phyloP scores from a whole-genome alignment of 2,329 filamentous ascomycete genomes.

The Alternaria sp. region DNA sequence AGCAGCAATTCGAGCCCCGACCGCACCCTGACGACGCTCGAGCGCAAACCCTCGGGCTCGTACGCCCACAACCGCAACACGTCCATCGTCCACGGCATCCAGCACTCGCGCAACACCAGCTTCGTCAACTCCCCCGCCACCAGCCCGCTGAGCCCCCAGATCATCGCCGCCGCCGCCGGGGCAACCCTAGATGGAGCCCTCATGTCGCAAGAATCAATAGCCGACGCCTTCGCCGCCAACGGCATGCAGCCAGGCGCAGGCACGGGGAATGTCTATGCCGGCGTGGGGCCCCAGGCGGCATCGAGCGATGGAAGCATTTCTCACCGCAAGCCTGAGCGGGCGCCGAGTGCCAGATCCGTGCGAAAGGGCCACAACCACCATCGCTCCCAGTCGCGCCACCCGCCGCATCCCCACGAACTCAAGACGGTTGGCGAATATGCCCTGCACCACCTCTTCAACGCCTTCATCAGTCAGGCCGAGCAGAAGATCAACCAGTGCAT shows the following conservation, averaged over 20 bases:
- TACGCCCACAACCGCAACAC: conserved; percentile 95
- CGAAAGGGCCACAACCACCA: conserved; percentile 80
- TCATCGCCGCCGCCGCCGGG: conserved; percentile 65
- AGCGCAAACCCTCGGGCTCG: conserved; percentile 60
- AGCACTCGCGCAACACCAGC: conserved; percentile 90
- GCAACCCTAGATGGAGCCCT: conserved; percentile 48
- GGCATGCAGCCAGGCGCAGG: conserved; percentile 24
- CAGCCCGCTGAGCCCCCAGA: conserved; percentile 86
- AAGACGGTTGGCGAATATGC: conserved; percentile 99
- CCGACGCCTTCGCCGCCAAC: conserved; percentile 44
- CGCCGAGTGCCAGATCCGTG: conserved; percentile 65
- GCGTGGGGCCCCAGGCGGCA: conserved; percentile 7
- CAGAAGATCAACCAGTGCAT: conserved; percentile 92
- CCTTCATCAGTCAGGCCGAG: conserved; percentile 97
- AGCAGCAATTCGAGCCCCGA: conserved; percentile 47
- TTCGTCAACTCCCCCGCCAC: conserved; percentile 75
- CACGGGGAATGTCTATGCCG: conserved; percentile 19
- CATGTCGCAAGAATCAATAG: conserved; percentile 50
- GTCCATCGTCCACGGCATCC: conserved; percentile 94
- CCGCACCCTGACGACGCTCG: conserved; percentile 46
- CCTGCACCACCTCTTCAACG: conserved; percentile 93
- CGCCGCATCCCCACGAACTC: conserved; percentile 71
- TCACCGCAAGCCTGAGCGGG: conserved; percentile 51
- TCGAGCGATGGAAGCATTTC: conserved; percentile 23
- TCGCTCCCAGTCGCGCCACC: conserved; percentile 70